These are phyloP conservation scores for Grifola frondosa DNA, from an alignment of 1,284 basidiomycete genomes.

Conservation along the genomic window DNA sequence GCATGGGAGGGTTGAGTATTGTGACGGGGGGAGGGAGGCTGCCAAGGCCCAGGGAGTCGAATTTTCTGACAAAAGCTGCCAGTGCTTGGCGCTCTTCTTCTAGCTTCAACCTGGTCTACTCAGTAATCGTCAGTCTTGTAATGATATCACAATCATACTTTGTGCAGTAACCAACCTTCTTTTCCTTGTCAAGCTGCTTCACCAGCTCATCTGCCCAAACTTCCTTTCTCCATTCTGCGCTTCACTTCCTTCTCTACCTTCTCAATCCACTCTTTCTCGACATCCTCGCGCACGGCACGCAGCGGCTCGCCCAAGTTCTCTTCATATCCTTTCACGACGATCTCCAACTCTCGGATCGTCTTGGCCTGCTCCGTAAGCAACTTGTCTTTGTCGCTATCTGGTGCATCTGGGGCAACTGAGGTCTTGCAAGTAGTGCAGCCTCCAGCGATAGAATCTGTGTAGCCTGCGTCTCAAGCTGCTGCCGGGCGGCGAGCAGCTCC, in stretches of 20 bases:
- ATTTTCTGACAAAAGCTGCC: conserved; percentile 73
- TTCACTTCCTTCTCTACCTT: conserved; percentile 62
- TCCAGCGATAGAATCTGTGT: conserved; percentile 82
- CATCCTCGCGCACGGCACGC: conserved; percentile 73
- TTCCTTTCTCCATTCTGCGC: conserved; percentile 63
- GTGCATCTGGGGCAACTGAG: conserved; percentile 56
- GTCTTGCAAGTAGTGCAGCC: conserved; percentile 63
- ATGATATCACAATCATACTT: not conserved
- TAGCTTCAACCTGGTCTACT: conserved; percentile 51
- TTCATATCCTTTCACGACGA: conserved; percentile 68
- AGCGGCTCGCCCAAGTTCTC: conserved; percentile 70
- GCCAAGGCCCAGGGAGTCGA: conserved; percentile 61
- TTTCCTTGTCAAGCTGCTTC: conserved; percentile 73
- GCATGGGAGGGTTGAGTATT: conserved; percentile 44
- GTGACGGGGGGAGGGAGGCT: conserved; percentile 41
- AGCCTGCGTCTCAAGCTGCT: conserved; percentile 73
- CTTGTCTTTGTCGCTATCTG: conserved; percentile 70
- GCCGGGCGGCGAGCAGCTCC: conserved; percentile 74
- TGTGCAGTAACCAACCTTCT: conserved; percentile 43
- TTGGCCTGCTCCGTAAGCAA: conserved; percentile 66
- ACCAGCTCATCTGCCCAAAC: conserved; percentile 71
- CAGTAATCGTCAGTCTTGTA: not conserved
- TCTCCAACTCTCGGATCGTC: conserved; percentile 71
- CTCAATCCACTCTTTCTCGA: conserved; percentile 74
- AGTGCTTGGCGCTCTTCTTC: conserved; percentile 76